Percentiles rank a stretch among this genome's conserved stretches.
Conservation (phyloP, 2,329 filamentous ascomycete genomes). For the Colletotrichum tamarilloi region DNA sequence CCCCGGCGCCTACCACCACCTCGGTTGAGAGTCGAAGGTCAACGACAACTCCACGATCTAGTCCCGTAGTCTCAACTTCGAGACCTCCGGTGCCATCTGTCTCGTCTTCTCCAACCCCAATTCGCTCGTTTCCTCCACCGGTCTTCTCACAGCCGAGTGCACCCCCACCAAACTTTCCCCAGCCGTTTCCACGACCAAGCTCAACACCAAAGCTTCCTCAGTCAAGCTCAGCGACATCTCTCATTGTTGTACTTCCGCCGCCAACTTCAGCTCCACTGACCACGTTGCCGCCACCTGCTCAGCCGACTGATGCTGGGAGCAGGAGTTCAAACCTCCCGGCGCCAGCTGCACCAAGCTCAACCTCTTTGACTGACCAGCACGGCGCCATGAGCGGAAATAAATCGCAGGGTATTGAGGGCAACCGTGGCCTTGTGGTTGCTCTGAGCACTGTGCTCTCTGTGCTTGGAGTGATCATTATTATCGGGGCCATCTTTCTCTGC, state of each 20-base stretch:
- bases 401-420: conserved; percentile 38
- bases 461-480: conserved; percentile 52
- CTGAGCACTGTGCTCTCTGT: conserved; percentile 62
- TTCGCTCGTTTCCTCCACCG: background rate
- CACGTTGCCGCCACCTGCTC: background rate
- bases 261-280: background rate
- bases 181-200: conserved; percentile 6
- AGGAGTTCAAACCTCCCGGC: background rate
- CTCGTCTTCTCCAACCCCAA: conserved; percentile 8
- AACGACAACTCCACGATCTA: background rate
- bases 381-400: conserved; percentile 22
- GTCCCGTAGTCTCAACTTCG: conserved; percentile 7
- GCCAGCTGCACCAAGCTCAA: conserved; percentile 27
- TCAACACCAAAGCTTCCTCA: background rate
- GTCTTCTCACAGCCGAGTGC: background rate
- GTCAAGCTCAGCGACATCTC: conserved; percentile 8
- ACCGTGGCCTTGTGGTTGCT: conserved; percentile 59
- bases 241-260: background rate
- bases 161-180: background rate
- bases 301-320: conserved; percentile 30
- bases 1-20: background rate
- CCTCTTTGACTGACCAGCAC: conserved; percentile 18
- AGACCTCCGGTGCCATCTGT: background rate
- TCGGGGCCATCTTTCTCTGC: conserved; percentile 49
- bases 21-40: background rate